phyloP scores from a whole-genome alignment of 75 land plant genomes.

The Cunninghamia lanceolata region DNA sequence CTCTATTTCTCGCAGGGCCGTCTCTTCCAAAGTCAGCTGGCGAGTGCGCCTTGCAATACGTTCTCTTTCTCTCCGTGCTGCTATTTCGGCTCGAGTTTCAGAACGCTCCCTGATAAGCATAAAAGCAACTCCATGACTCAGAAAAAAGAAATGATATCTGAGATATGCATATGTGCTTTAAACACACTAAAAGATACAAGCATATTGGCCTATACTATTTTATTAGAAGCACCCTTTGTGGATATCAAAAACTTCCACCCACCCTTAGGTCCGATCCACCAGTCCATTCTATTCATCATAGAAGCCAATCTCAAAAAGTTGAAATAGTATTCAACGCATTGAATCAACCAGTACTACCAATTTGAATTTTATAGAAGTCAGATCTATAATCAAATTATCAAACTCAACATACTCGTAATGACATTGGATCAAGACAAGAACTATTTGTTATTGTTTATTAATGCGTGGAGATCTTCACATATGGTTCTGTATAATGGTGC shows the following conservation, averaged over 20 bases:
- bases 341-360: background rate
- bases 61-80: conserved; percentile 74
- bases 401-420: background rate
- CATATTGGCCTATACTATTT: background rate
- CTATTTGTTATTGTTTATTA: background rate
- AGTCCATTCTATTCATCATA: background rate
- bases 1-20: conserved; percentile 73
- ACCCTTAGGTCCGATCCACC: background rate
- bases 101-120: conserved; percentile 54
- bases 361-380: background rate
- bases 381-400: background rate
- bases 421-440: background rate
- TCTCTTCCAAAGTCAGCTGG: conserved; percentile 73
- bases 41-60: conserved; percentile 53
- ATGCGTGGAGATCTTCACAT: background rate
- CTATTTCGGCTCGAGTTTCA: conserved; percentile 57
- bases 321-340: background rate
- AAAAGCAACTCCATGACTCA: background rate
- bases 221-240: background rate
- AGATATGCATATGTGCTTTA: background rate
- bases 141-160: background rate
- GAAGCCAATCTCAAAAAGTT: background rate
- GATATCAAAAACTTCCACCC: background rate
- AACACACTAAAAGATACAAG: background rate
- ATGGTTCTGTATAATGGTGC: background rate